Percentiles rank a stretch among this genome's conserved stretches.
Conservation (phyloP, 2,329 filamentous ascomycete species). For the Fusarium citri region DNA sequence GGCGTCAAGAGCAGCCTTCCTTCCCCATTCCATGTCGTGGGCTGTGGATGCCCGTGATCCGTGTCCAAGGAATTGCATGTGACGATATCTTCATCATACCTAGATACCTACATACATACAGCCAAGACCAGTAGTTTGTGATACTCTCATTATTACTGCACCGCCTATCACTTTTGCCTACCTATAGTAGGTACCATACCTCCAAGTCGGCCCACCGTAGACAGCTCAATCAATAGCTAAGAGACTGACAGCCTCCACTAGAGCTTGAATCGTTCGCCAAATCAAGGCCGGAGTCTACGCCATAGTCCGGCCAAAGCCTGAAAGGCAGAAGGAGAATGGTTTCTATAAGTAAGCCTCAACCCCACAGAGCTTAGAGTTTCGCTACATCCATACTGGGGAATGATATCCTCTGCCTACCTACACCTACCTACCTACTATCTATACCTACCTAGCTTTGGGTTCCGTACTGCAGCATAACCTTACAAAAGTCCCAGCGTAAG, state of each 20-base stretch:
- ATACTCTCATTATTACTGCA: not conserved
- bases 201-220: not conserved
- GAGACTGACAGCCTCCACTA: slow-evolving; percentile 33
- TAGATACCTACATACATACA: not conserved
- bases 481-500: slow-evolving; percentile 2
- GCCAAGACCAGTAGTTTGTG: not conserved
- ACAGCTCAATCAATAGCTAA: slow-evolving; percentile 32
- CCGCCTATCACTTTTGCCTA: not conserved
- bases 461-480: not conserved
- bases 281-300: slow-evolving; percentile 7
- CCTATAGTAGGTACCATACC: not conserved
- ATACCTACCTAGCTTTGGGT: slow-evolving; percentile 1
- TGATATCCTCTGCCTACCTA: slow-evolving; percentile 25
- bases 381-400: slow-evolving; percentile 24
- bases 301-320: not conserved
- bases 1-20: slow-evolving; percentile 18
- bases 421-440: slow-evolving; percentile 12
- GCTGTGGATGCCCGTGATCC: not conserved
- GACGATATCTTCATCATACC: slow-evolving; percentile 28
- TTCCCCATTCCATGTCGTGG: not conserved
- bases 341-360: slow-evolving; percentile 48
- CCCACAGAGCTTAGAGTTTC: slow-evolving; percentile 25
- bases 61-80: slow-evolving; percentile 26
- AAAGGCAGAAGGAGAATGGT: slow-evolving; percentile 38
- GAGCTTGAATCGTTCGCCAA: slow-evolving; percentile 37